A percentile compares a stretch with the other conserved stretches of the same genome.
phyloP scores from a whole-genome alignment of 1,284 basidiomycete genomes.

The Vanrija humicola region DNA sequence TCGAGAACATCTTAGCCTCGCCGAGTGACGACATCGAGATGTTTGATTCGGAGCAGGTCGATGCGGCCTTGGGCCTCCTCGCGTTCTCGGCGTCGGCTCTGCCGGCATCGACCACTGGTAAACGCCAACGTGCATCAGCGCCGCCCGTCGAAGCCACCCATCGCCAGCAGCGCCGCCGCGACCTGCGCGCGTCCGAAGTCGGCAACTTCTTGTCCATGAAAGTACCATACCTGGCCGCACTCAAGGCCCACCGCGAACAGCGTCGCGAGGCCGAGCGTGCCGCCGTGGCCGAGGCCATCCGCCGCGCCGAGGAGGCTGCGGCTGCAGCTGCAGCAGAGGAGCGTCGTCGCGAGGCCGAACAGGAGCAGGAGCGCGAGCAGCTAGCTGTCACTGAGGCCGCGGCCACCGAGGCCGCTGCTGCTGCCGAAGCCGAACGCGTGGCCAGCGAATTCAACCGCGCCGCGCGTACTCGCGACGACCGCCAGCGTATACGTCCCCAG shows the following conservation, averaged over 20 bases:
- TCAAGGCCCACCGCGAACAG: background rate
- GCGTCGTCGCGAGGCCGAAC: no score
- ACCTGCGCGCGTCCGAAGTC: background rate
- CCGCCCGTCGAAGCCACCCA: background rate
- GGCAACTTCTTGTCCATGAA: background rate
- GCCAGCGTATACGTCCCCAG: no score
- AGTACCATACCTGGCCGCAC: background rate
- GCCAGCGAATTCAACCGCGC: no score
- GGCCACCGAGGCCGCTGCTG: background rate
- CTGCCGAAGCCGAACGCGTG: background rate
- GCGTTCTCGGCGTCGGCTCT: background rate
- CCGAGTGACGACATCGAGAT: slow-evolving; percentile 7
- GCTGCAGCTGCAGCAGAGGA: no score
- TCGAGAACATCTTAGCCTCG: slow-evolving; percentile 2
- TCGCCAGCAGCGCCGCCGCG: background rate
- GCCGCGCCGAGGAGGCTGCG: background rate
- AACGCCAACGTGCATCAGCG: background rate
- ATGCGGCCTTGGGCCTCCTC: background rate
- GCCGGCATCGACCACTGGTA: no score
- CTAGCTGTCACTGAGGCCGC: background rate
- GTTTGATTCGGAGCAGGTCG: slow-evolving; percentile 3
- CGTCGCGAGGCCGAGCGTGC: background rate
- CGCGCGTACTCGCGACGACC: no score
- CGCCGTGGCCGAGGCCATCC: background rate
- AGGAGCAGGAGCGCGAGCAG: background rate